Evolutionary conservation across 1,284 basidiomycete species (phyloP), one percentile per base, ranked within the genome.

Genomic region (Naganishia sp.): DNA sequence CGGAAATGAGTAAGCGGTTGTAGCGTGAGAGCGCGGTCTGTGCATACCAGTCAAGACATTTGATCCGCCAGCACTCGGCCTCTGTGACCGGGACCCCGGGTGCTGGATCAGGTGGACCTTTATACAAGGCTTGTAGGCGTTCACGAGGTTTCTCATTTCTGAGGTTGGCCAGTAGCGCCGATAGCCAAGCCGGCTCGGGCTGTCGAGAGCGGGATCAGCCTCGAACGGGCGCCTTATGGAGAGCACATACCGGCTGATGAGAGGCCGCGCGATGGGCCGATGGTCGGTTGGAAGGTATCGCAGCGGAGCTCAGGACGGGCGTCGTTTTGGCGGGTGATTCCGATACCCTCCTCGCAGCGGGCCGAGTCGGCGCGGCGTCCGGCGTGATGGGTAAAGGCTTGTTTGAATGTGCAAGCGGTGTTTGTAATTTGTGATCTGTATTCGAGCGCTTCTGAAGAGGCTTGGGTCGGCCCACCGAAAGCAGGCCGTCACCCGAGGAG

Each of bases 31-130:
- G 31, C 55, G 57, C 33, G 48, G 45, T 13, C 18, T 2, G 55
- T 55, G 70, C 71, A 74, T 66, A 78, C 70, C 95, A 98, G 78
- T 98, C 95, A 68, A 88, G 77, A 79, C 95, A 99, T 78, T 92
- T 94, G 74, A 97, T 86, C 23, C 94, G 85, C 94, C 94, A 98
- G 77, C 94, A 91, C 45, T 81, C 77, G 36, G 80, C 82, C 7
- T 79, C 81, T 63, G 81, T 80, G 15, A 67, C 72, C 6, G 36
- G 42, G 2, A 48, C 49, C 33, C 54, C 59, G 25, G 50, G 61
- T n/a, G 50, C 15, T 6, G 42, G 39, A 15, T 84, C 82, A 74
- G 84, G 86, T 60, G 86, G 84, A 23, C 75, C 74, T 60, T 80
- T 79, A 4, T 86, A 80, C n/a, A 89, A 86, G 13, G 90, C 84